Percentiles rank a stretch among this genome's conserved stretches.
Conservation (phyloP, 805 yeast genomes). For the Hanseniaspora mollemarum region DNA sequence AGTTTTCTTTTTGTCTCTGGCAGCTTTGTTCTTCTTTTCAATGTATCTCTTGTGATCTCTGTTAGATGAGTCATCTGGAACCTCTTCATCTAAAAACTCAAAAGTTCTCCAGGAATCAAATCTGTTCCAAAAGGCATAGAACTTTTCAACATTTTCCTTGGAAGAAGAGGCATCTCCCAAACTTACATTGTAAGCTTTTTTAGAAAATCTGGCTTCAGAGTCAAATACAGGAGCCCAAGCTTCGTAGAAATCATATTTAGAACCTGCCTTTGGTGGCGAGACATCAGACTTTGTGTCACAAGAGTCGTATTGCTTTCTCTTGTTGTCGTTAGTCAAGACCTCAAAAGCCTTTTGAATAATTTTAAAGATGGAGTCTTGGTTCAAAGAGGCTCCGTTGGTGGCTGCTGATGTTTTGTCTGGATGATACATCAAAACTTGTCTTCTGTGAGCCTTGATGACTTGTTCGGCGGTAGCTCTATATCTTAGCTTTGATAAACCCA, state of each 20-base stretch:
- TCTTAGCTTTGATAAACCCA: slow-evolving; percentile 86
- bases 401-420: slow-evolving; percentile 95
- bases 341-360: slow-evolving; percentile 95
- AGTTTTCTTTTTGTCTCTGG: slow-evolving; percentile 93
- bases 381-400: slow-evolving; percentile 52
- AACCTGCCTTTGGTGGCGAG: slow-evolving; percentile 56
- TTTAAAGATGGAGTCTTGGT: slow-evolving; percentile 94
- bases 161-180: slow-evolving; percentile 59
- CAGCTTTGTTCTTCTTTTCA: slow-evolving; percentile 92
- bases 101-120: slow-evolving; percentile 97
- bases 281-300: slow-evolving; percentile 86
- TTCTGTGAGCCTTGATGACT: slow-evolving; percentile 92
- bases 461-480: slow-evolving; percentile 85
- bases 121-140: slow-evolving; percentile 85
- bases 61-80: slow-evolving; percentile 97
- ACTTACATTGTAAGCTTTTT: slow-evolving; percentile 74
- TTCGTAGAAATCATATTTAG: slow-evolving; percentile 71
- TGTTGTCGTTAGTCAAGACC: slow-evolving; percentile 68
- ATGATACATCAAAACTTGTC: slow-evolving; percentile 90
- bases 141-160: slow-evolving; percentile 71
- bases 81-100: slow-evolving; percentile 97
- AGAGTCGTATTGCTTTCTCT: slow-evolving; percentile 90
- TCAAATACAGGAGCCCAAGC: slow-evolving; percentile 89
- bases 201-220: slow-evolving; percentile 84
- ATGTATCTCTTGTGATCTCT: slow-evolving; percentile 98